These are phyloP conservation scores for Venturiaceae sp. DNA, from an alignment of 2,329 filamentous ascomycete species.

Conservation along the genomic window DNA sequence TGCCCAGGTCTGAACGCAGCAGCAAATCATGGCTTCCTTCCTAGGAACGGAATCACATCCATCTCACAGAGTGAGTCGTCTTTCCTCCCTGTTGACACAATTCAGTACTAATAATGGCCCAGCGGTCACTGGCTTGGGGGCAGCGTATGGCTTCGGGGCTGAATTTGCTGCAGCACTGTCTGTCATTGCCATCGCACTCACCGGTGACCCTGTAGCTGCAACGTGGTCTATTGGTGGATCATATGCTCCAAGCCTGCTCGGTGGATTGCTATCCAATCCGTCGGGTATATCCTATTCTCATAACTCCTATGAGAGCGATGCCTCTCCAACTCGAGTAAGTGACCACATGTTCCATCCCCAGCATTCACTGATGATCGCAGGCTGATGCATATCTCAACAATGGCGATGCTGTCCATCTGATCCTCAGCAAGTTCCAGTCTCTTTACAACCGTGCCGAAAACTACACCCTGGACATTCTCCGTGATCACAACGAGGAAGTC, in stretches of 20 bases:
- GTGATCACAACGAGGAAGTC: slow-evolving; percentile 15
- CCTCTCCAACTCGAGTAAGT: slow-evolving; percentile 19
- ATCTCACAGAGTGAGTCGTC: background rate
- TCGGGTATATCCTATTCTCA: slow-evolving; percentile 19
- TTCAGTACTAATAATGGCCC: too few relatives aligned
- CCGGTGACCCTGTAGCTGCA: slow-evolving; percentile 5
- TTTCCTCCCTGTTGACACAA: background rate
- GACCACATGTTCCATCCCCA: slow-evolving; percentile 10
- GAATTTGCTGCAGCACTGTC: slow-evolving; percentile 3
- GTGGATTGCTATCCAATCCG: slow-evolving; percentile 17
- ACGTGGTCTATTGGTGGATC: slow-evolving; percentile 9
- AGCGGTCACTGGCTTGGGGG: background rate
- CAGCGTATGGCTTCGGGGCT: background rate
- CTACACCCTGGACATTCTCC: slow-evolving; percentile 21
- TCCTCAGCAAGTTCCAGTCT: slow-evolving; percentile 5
- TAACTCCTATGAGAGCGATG: slow-evolving; percentile 25
- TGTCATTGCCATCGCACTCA: slow-evolving; percentile 5
- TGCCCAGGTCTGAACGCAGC: slow-evolving; percentile 3
- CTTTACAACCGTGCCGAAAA: slow-evolving; percentile 18
- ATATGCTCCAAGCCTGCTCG: slow-evolving; percentile 6
- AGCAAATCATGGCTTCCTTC: slow-evolving; percentile 5
- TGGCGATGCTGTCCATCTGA: slow-evolving; percentile 10
- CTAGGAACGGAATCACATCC: background rate
- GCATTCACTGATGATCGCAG: background rate
- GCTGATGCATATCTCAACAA: slow-evolving; percentile 10